Percentiles rank a stretch among this genome's conserved stretches.
These are phyloP conservation scores for Crithidia bombi DNA, from an alignment of 208 protist genomes.

Conservation along the genomic window DNA sequence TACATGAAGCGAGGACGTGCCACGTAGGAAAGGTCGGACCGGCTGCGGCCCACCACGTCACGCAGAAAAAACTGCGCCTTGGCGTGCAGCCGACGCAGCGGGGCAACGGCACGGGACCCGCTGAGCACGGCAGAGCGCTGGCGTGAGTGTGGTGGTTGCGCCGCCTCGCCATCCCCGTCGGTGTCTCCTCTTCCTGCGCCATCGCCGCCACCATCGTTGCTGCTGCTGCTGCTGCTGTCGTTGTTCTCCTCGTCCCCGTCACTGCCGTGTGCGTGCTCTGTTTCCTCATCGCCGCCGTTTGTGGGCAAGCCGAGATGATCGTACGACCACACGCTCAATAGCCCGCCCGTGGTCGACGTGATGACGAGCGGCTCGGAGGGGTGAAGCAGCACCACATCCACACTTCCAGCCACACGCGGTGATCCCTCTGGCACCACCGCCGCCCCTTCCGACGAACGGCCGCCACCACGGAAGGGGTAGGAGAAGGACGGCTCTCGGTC, in stretches of 20 bases:
- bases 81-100: conserved; percentile 13
- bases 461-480: neutral
- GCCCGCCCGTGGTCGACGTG: conserved; percentile 55
- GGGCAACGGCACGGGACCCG: neutral
- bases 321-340: conserved; percentile 71
- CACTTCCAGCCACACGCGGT: conserved; percentile 14
- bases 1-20: conserved; percentile 46
- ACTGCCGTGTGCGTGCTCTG: conserved; percentile 1
- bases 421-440: neutral
- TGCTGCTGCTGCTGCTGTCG: neutral
- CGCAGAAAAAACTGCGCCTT: conserved; percentile 36
- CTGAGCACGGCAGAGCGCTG: neutral
- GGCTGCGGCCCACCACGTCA: conserved; percentile 36
- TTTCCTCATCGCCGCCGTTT: neutral
- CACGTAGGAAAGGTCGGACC: conserved; percentile 13
- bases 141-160: neutral
- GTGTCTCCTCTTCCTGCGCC: neutral
- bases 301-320: conserved; percentile 9
- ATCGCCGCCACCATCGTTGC: neutral
- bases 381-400: conserved; percentile 56
- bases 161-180: conserved; percentile 2
- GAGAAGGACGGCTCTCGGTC: neutral
- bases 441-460: conserved; percentile 1
- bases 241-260: conserved; percentile 5
- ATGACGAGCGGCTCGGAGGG: conserved; percentile 56